These are phyloP conservation scores for Crithidia expoeki DNA, from an alignment of 208 protist genomes.

Conservation along the genomic window DNA sequence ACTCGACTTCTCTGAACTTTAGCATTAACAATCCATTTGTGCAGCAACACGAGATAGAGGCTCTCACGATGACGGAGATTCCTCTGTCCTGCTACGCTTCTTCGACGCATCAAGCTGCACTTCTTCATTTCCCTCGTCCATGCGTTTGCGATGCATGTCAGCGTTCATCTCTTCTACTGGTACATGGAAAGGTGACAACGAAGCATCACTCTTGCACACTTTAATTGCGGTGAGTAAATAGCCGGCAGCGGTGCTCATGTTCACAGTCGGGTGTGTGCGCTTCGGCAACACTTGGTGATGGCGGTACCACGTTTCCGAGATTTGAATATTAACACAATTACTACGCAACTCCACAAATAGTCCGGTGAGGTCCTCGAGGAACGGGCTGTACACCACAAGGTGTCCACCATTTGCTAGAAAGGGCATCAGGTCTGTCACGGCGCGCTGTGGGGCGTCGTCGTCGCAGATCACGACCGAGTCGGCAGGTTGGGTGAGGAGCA, in stretches of 20 bases:
- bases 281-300: conserved; percentile 93
- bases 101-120: neutral
- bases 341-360: conserved; percentile 68
- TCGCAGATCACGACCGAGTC: conserved; percentile 84
- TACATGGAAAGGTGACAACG: neutral
- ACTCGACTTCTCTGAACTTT: no score
- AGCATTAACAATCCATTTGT: no score
- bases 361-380: conserved; percentile 73
- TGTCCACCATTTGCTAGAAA: conserved; percentile 80
- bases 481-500: conserved; percentile 56
- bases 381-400: conserved; percentile 89
- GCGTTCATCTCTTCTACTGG: neutral
- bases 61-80: neutral
- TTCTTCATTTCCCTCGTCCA: neutral
- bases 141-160: neutral
- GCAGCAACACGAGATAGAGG: no score
- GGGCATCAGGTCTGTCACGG: conserved; percentile 65
- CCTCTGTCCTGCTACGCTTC: neutral
- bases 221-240: conserved; percentile 93
- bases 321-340: conserved; percentile 83
- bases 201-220: conserved; percentile 40
- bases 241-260: conserved; percentile 90
- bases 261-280: conserved; percentile 94
- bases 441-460: conserved; percentile 33
- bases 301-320: conserved; percentile 94